Evolutionary conservation across 768 basidiomycete genomes (phyloP), one percentile per base, ranked within the genome.

Genomic region (Mycena amicta): DNA sequence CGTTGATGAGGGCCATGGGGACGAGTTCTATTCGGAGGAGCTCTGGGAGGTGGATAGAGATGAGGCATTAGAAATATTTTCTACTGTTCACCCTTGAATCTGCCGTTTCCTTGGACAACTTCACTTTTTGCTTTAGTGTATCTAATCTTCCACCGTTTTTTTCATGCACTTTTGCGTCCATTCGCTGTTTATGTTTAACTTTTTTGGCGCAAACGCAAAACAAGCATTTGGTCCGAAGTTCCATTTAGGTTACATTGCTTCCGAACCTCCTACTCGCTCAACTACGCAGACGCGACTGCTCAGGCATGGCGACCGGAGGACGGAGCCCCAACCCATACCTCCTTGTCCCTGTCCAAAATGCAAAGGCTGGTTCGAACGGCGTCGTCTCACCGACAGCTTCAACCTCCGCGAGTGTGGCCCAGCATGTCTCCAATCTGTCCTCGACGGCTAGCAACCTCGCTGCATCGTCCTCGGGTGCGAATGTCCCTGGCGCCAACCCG

Each of bases 381-480:
- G 31, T 31, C 50, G 22, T 26, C 26, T 30, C 49, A 5, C 43
- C 43, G 22, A 45, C 43, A 6, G 8, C 49, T 50, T 30, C 49
- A 12, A 50, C 49, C 13, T 15, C 12, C 23, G 11, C 45, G 11
- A 50, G 25, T 41, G 52, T 59, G 15, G 58, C 57, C 3, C 62
- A 56, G 45, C 39, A 33, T 11, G 59, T 59, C 5, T 60, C 61
- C 13, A 49, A 31, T 47, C 43, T 66, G 5, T 61, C 53, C 25
- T 60, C 62, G 18, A 59, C 63, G 0, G 65, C 59, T n/a, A 59
- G 50, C 28, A 63, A 49, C 29, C 53, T 63, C 11, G 62, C 55
- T 18, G 63, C 57, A 26, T 63, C 58, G 50, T 65, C 64, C 4
- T 52, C 60, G 4, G 50, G 50, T 22, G 50, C 31, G 15, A 23